Conservation (phyloP, 2,329 filamentous ascomycete species). For the Cladobotryum protrusum region DNA sequence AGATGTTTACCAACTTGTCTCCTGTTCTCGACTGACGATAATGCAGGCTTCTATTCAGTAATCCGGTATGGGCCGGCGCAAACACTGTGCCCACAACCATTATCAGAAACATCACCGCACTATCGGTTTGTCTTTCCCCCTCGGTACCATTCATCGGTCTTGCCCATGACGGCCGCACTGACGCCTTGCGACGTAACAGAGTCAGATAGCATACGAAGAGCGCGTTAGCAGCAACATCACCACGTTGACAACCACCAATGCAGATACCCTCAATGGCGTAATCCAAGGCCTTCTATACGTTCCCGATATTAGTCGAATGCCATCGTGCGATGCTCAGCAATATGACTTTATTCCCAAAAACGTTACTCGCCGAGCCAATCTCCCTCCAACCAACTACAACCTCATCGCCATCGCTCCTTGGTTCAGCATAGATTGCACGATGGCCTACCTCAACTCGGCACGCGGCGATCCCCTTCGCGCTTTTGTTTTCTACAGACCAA, state of each 20-base stretch:
- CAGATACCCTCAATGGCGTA: conserved; percentile 50
- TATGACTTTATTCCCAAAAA: conserved; percentile 65
- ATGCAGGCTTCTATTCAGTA: conserved; percentile 52
- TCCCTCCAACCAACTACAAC: conserved; percentile 63
- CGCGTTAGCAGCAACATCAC: conserved; percentile 56
- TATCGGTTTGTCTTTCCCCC: conserved; percentile 41
- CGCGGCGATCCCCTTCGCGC: conserved; percentile 52
- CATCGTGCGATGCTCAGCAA: conserved; percentile 58
- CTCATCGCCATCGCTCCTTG: conserved; percentile 82
- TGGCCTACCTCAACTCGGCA: conserved; percentile 62
- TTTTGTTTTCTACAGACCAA: conserved; percentile 58
- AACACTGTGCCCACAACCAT: conserved; percentile 47
- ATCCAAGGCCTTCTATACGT: conserved; percentile 81
- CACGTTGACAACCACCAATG: conserved; percentile 66
- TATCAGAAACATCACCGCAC: conserved; percentile 50
- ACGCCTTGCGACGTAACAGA: conserved; percentile 22
- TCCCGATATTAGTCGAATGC: conserved; percentile 55
- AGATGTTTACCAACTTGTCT: not conserved
- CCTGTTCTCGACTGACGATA: conserved; percentile 4
- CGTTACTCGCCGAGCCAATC: conserved; percentile 64
- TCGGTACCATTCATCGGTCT: not conserved
- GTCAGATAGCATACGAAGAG: conserved; percentile 47
- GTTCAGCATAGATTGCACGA: conserved; percentile 67
- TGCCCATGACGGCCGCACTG: conserved; percentile 7
- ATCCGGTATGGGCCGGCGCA: conserved; percentile 48